Evolutionary conservation across 2,329 filamentous ascomycete species (phyloP), one percentile per base, ranked within the genome.

Genomic region (Fonsecaea nubica): DNA sequence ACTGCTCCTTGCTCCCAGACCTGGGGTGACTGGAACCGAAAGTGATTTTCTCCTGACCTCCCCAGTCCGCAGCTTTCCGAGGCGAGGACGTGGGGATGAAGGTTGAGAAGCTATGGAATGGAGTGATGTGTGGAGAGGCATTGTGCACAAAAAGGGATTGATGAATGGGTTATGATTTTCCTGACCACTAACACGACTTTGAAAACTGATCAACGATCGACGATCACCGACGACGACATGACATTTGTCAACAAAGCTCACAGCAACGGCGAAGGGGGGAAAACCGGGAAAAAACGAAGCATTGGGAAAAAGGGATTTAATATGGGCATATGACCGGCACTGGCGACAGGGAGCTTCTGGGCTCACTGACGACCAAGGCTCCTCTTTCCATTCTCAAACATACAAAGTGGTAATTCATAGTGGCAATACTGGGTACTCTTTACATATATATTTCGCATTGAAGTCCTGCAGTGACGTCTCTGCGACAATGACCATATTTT

Each of bases 111-210:
- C 21, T 21, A 50, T 30, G 45, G 21, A 50, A 50, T 21, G 45
- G n/a, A 50, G 15, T n/a, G 45, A 25, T 9, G 18, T n/a, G 45
- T 18, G 45, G 18, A 25, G 45, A 25, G 45, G n/a, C 18, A 50
- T 25, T 50, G 45, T 50, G 45, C 45, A 50, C 40, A 25, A 50
- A 50, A 25, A 21, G 45, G 45, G 18, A 50, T 10, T 42, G 45
- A 50, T 50, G 45, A 50, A 50, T 50, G 45, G 45, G 45, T 50
- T 50, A 50, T 50, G 45, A 50, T 25, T 50, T 50, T 50, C 12
- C 18, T 25, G 21, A 25, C 45, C 15, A 13, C 12, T 13, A 13
- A 5, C 4, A 40, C 38, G 4, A 50, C 5, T 50, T 25, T 25
- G 25, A 25, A 48, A 21, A 48, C 42, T 25, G 45, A 50, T 50